Conservation (phyloP, 202 grass and related monocot genomes). For the Carex arenaria region DNA sequence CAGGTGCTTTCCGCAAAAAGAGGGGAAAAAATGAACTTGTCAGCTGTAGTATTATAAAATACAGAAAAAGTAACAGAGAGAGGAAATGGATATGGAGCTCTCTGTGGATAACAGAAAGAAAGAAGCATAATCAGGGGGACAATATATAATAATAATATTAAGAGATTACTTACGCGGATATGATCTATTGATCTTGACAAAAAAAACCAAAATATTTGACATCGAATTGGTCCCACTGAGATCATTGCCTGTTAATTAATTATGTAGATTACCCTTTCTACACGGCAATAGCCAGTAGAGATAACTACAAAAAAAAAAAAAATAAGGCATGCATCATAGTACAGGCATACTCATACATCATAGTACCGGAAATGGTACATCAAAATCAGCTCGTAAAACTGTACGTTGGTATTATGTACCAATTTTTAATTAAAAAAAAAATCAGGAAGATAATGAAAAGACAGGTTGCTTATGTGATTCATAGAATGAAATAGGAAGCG, state of each 20-base stretch:
- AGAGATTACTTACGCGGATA: not conserved
- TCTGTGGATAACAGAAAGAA: conserved; percentile 5
- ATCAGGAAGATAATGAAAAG: not conserved
- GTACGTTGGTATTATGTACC: not conserved
- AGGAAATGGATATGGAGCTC: not conserved
- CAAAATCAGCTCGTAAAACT: not conserved
- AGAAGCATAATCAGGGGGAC: not conserved
- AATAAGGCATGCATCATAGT: not conserved
- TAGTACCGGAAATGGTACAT: not conserved
- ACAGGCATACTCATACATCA: too few species aligned
- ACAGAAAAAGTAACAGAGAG: not conserved
- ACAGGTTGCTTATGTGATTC: not conserved
- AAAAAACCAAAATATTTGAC: not conserved
- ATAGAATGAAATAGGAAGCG: not conserved
- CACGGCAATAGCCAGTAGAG: not conserved
- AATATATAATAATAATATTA: not conserved
- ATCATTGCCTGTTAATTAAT: conserved; percentile 13
- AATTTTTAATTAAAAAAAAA: not conserved
- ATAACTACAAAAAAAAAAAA: not conserved
- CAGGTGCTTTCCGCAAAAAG: conserved; percentile 17
- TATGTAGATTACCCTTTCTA: not conserved
- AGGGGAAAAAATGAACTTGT: not conserved
- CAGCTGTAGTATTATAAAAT: not conserved
- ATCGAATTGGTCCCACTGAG: not conserved
- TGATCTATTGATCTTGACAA: conserved; percentile 12